Evolutionary conservation across 1,284 basidiomycete genomes (phyloP).

Genomic region (Gymnopus androsaceus): DNA sequence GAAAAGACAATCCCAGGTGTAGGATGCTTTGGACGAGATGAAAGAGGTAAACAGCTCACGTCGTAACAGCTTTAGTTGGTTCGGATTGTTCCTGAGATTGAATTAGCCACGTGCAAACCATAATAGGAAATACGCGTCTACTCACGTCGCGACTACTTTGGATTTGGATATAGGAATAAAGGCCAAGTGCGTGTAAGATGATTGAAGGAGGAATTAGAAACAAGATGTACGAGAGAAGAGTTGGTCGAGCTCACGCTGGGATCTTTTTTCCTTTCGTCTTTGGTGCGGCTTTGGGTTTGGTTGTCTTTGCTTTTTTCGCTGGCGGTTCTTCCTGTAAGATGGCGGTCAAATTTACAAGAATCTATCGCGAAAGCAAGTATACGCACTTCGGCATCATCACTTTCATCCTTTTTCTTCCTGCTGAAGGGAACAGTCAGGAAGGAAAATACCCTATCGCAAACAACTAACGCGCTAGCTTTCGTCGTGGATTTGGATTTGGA

Average conservation of each 20-base stretch:
- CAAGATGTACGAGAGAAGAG: background rate
- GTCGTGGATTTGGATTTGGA: background rate
- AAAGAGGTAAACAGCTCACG: too few relatives aligned
- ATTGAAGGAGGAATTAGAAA: background rate
- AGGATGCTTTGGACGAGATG: background rate
- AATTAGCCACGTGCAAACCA: constrained; percentile 15
- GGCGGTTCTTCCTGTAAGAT: constrained; percentile 9
- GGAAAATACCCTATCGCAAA: background rate
- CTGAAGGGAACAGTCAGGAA: background rate
- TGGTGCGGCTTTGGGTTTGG: constrained; percentile 8
- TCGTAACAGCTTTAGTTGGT: constrained; percentile 19
- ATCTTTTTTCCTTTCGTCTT: constrained; percentile 12
- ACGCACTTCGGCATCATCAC: background rate
- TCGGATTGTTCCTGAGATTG: constrained; percentile 9
- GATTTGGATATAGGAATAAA: background rate
- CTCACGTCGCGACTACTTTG: constrained; percentile 12
- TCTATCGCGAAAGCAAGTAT: background rate
- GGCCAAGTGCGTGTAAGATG: background rate
- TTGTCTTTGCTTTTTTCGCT: constrained; percentile 15
- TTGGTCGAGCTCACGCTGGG: constrained; percentile 5
- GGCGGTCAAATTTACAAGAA: background rate
- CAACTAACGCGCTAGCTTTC: background rate
- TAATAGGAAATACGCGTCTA: constrained; percentile 7
- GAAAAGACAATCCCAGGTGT: constrained; percentile 5
- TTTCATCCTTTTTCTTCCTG: constrained; percentile 4